Conservation (phyloP, 2,329 filamentous ascomycete species). For the Phialophora verrucosa region DNA sequence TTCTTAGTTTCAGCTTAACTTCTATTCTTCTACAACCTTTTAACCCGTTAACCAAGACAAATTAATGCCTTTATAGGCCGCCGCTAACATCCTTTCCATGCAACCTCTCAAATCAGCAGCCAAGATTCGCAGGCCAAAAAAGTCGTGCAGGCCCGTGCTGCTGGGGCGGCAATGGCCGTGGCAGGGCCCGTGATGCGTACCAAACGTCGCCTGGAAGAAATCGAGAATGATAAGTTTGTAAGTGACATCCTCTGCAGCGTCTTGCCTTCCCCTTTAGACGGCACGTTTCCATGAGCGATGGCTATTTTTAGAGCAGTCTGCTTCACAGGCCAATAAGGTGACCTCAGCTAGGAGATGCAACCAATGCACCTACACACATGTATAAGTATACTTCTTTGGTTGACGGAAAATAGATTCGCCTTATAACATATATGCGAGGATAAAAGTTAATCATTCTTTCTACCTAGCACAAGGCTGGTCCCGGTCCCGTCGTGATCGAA, state of each 20-base stretch:
- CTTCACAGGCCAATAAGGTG: neutral
- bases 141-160: neutral
- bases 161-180: neutral
- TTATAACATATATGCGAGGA: neutral
- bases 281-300: neutral
- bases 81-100: neutral
- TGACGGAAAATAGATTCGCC: neutral
- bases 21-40: neutral
- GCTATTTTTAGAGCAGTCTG: neutral
- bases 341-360: no score
- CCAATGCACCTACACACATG: neutral
- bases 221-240: neutral
- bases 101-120: neutral
- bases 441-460: neutral
- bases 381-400: neutral
- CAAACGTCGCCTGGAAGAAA: constrained; percentile 13
- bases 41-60: neutral
- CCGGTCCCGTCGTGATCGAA: neutral
- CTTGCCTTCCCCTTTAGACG: neutral
- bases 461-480: neutral
- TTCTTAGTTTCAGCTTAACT: neutral
- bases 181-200: neutral
- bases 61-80: neutral
- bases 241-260: neutral
- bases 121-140: neutral